A percentile compares a stretch with the other conserved stretches of the same genome.
Evolutionary conservation across 2,329 filamentous ascomycete species (phyloP).

Genomic region (Colletotrichum horii): DNA sequence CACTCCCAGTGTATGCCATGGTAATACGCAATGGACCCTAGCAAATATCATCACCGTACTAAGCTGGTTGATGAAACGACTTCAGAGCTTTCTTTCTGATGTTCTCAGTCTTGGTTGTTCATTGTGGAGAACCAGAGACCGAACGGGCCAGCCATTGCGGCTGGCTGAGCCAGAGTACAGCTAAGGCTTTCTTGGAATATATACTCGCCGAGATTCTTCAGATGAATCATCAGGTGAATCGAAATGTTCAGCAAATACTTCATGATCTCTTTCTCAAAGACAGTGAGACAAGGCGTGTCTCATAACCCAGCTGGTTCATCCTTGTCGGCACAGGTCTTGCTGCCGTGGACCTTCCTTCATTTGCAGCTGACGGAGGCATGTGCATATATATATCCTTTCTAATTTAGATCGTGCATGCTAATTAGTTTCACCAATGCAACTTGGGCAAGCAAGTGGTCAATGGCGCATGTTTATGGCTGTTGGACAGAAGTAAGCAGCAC

Average conservation of each 20-base stretch:
- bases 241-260: fast-evolving
- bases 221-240: neutral
- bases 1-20: neutral
- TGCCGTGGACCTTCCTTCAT: fast-evolving
- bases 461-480: neutral
- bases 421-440: neutral
- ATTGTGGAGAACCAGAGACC: too few species aligned
- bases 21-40: fast-evolving
- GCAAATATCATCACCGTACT: fast-evolving
- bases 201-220: fast-evolving
- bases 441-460: neutral
- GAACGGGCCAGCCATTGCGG: too few species aligned
- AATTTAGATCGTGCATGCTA: fast-evolving
- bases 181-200: neutral
- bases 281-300: fast-evolving
- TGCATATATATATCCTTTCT: fast-evolving
- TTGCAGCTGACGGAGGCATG: too few species aligned
- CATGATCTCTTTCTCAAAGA: fast-evolving
- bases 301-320: fast-evolving
- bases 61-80: fast-evolving
- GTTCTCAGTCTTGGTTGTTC: neutral
- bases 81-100: fast-evolving
- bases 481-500: fast-evolving
- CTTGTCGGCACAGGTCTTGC: neutral
- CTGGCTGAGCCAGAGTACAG: fast-evolving